A percentile compares a stretch with the other conserved stretches of the same genome.
Evolutionary conservation across 2,329 filamentous ascomycete genomes (phyloP).

Genomic region (Alternaria angustiovoidea): DNA sequence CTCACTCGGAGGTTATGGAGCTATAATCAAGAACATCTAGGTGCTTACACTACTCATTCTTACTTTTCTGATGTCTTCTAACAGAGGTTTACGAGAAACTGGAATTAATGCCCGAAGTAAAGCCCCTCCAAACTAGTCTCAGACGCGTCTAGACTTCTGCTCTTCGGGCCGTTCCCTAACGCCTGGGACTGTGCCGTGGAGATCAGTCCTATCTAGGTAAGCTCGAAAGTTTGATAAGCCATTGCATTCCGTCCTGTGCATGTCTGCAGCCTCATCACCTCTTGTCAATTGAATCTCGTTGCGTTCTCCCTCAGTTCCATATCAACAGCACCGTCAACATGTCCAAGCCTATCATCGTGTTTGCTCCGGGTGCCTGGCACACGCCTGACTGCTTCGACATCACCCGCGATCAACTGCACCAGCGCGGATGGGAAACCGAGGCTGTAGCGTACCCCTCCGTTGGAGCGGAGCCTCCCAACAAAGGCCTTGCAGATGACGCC

Average conservation of each 20-base stretch:
- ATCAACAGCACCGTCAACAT: background rate
- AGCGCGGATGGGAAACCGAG: conserved; percentile 9
- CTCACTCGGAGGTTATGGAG: too few species aligned
- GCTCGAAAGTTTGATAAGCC: background rate
- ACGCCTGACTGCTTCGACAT: conserved; percentile 7
- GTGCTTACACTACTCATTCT: too few species aligned
- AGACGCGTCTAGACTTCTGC: background rate
- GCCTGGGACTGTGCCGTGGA: background rate
- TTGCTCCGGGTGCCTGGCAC: conserved; percentile 3
- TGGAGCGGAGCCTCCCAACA: conserved; percentile 10
- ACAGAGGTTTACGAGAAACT: background rate
- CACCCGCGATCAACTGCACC: conserved; percentile 4
- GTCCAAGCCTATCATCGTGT: conserved; percentile 5
- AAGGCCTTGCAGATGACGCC: conserved; percentile 7
- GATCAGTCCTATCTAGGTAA: background rate
- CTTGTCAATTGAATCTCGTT: background rate
- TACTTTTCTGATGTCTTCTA: too few species aligned
- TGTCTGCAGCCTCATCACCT: background rate
- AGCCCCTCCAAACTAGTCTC: background rate
- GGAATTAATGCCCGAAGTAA: background rate
- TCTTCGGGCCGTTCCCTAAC: background rate
- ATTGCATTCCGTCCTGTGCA: background rate
- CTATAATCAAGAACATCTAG: too few species aligned
- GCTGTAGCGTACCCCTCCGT: conserved; percentile 7
- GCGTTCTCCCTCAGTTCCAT: background rate